A percentile compares a stretch with the other conserved stretches of the same genome.
Conservation (phyloP, 2,329 filamentous ascomycete genomes). For the Nothophoma quercina region DNA sequence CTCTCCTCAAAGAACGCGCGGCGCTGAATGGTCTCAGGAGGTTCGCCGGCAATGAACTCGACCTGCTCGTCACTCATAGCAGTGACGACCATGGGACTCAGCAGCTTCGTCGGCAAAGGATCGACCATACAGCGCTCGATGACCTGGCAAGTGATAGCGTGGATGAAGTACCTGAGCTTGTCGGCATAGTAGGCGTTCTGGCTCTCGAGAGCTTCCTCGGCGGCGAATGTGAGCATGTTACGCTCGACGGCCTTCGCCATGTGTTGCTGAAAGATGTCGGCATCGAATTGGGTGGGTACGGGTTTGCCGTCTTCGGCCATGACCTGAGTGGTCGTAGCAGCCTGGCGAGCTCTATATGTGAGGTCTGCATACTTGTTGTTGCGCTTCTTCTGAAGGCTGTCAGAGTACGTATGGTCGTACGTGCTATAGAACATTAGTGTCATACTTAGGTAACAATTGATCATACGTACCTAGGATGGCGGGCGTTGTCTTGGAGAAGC, state of each 20-base stretch:
- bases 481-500: slow-evolving; percentile 56
- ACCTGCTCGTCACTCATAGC: slow-evolving; percentile 47
- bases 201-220: slow-evolving; percentile 48
- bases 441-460: too few species aligned
- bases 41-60: slow-evolving; percentile 45
- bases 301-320: too few species aligned
- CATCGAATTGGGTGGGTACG: too few species aligned
- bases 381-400: neutral
- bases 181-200: slow-evolving; percentile 50
- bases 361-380: slow-evolving; percentile 2
- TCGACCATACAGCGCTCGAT: slow-evolving; percentile 50
- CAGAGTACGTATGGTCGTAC: slow-evolving; percentile 52
- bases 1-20: slow-evolving; percentile 38
- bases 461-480: slow-evolving; percentile 56
- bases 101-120: slow-evolving; percentile 35
- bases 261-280: neutral
- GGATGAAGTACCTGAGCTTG: slow-evolving; percentile 48
- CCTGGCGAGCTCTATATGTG: neutral
- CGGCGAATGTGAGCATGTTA: slow-evolving; percentile 47
- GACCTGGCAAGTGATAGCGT: slow-evolving; percentile 45
- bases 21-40: slow-evolving; percentile 33
- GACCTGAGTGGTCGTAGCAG: neutral
- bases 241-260: slow-evolving; percentile 19
- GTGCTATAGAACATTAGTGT: slow-evolving; percentile 38
- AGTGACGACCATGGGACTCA: slow-evolving; percentile 42